phyloP scores from a whole-genome alignment of 176 grass and related monocot genomes.

The Saccharum officinarum region DNA sequence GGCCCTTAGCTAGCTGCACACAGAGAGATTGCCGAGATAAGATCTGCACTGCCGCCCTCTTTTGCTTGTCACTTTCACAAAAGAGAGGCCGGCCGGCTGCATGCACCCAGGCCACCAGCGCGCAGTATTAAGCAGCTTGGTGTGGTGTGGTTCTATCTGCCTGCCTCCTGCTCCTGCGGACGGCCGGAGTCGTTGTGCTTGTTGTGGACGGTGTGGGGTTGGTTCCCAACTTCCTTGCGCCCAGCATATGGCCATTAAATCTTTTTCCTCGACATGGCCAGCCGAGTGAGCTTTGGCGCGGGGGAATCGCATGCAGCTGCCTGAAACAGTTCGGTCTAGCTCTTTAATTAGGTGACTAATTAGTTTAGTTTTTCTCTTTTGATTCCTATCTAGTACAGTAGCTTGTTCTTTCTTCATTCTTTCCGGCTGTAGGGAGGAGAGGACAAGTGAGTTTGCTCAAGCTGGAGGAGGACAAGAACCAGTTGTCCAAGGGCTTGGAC shows the following conservation, averaged over 20 bases:
- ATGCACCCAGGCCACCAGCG: constrained; percentile 23
- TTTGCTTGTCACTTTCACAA: constrained; percentile 62
- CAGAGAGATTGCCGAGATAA: constrained; percentile 64
- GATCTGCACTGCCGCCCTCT: constrained; percentile 44
- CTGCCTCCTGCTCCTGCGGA: constrained; percentile 4
- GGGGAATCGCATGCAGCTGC: constrained; percentile 41
- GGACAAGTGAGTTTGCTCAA: constrained; percentile 37
- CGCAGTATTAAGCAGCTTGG: constrained; percentile 29
- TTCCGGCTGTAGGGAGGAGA: constrained; percentile 20
- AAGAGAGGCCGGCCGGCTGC: constrained; percentile 44
- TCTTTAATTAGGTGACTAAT: not conserved
- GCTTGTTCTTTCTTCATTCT: constrained; percentile 25
- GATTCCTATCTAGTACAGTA: not conserved
- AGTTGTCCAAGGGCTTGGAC: constrained; percentile 70
- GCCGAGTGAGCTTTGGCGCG: constrained; percentile 37
- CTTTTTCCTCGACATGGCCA: constrained; percentile 37
- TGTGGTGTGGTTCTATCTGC: not conserved
- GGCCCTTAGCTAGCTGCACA: constrained; percentile 46
- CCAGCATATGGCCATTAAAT: constrained; percentile 24
- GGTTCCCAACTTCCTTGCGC: not conserved
- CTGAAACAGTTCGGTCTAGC: not conserved
- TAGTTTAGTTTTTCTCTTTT: not conserved
- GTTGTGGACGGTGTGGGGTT: constrained; percentile 6
- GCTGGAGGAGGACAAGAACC: constrained; percentile 68
- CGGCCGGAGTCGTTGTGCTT: constrained; percentile 4